Evolutionary conservation across 2,329 filamentous ascomycete species (phyloP).

Genomic region (Penicillium brevicompactum): DNA sequence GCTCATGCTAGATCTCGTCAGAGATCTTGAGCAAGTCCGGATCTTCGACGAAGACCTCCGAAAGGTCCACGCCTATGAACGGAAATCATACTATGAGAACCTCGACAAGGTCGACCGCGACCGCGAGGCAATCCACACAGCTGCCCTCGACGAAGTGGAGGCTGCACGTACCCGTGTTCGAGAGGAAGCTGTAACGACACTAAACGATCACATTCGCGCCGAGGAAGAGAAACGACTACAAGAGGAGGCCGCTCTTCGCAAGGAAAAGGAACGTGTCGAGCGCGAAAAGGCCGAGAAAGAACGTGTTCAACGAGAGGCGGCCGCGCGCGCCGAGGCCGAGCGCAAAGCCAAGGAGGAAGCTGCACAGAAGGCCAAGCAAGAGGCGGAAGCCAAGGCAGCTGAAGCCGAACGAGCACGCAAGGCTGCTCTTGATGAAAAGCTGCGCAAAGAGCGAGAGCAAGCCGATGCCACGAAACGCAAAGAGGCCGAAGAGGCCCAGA

Average conservation of each 20-base stretch:
- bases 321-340: constrained; percentile 42
- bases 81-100: constrained; percentile 54
- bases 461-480: constrained; percentile 36
- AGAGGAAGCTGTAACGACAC: constrained; percentile 55
- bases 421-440: constrained; percentile 36
- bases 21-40: constrained; percentile 44
- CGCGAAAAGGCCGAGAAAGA: constrained; percentile 35
- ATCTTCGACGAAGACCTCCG: constrained; percentile 47
- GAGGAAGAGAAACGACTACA: constrained; percentile 41
- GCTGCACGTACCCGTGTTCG: constrained; percentile 68
- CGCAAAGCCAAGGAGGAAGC: constrained; percentile 46
- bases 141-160: constrained; percentile 67
- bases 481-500: constrained; percentile 32
- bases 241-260: constrained; percentile 39
- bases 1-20: constrained; percentile 43
- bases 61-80: constrained; percentile 46
- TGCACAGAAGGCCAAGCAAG: constrained; percentile 34
- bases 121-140: constrained; percentile 63
- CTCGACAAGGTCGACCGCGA: constrained; percentile 66
- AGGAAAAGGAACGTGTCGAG: constrained; percentile 37
- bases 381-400: constrained; percentile 35
- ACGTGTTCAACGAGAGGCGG: constrained; percentile 39
- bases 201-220: constrained; percentile 50
- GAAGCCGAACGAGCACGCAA: constrained; percentile 42
- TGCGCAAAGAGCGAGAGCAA: constrained; percentile 36